Conservation (phyloP, 2,329 filamentous ascomycete species). For the Pseudogymnoascus sp. region DNA sequence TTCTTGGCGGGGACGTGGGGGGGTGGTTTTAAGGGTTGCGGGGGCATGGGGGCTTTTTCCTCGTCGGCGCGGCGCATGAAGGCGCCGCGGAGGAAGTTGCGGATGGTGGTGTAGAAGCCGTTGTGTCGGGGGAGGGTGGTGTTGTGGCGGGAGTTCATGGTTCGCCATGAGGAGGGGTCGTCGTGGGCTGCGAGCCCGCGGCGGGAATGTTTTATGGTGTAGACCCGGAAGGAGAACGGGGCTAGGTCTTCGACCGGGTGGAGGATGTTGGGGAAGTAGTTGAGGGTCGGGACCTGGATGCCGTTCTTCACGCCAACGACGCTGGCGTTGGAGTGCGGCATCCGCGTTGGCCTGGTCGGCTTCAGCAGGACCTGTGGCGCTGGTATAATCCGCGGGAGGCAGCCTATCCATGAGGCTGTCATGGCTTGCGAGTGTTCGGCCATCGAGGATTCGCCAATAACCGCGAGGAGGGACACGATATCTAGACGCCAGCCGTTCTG, state of each 20-base stretch:
- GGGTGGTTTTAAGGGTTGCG: conserved; percentile 24
- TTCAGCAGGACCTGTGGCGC: conserved; percentile 55
- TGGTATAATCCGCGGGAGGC: conserved; percentile 51
- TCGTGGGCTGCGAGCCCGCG: not conserved
- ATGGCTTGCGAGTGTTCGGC: conserved; percentile 49
- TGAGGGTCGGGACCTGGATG: conserved; percentile 43
- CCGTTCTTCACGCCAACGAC: conserved; percentile 52
- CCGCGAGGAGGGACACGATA: conserved; percentile 53
- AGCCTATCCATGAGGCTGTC: conserved; percentile 48
- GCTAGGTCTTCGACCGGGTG: conserved; percentile 43
- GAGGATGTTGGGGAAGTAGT: conserved; percentile 55
- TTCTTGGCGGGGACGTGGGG: conserved; percentile 40
- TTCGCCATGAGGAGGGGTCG: not conserved
- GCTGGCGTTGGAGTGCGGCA: conserved; percentile 45
- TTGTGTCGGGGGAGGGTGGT: not conserved
- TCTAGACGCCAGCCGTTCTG: conserved; percentile 46
- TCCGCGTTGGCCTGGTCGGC: conserved; percentile 43
- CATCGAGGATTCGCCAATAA: conserved; percentile 53
- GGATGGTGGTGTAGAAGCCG: not conserved
- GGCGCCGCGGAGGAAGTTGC: not conserved
- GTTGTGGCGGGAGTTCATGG: not conserved
- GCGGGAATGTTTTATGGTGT: conserved; percentile 38
- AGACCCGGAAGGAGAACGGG: conserved; percentile 40
- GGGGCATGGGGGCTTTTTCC: not conserved
- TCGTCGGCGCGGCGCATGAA: not conserved